A percentile compares a stretch with the other conserved stretches of the same genome.
Evolutionary conservation across 1,284 basidiomycete genomes (phyloP).

Genomic region (Quambalaria eucalypti): DNA sequence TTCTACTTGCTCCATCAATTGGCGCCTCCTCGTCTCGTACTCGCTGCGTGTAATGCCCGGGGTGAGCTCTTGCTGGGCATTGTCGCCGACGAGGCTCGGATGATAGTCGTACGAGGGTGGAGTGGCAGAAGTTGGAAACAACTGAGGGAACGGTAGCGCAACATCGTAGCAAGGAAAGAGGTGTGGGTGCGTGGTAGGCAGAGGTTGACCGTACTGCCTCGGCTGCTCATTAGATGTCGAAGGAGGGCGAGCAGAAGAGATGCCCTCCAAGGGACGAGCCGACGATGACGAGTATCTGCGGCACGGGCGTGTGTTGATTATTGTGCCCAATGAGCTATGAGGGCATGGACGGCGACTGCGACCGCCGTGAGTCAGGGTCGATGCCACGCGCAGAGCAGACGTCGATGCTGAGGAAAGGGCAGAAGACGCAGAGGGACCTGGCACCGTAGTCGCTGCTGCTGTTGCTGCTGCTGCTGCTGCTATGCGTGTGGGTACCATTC

Average conservation of each 20-base stretch:
- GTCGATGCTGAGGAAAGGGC: no score
- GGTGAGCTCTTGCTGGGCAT: constrained; percentile 58
- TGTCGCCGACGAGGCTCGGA: constrained; percentile 11
- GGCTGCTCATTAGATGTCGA: neutral
- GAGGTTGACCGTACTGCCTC: constrained; percentile 62
- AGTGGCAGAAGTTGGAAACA: constrained; percentile 13
- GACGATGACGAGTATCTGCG: neutral
- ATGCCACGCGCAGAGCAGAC: no score
- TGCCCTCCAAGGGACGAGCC: neutral
- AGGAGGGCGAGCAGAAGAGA: neutral
- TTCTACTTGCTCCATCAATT: constrained; percentile 68
- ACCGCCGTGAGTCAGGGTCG: no score
- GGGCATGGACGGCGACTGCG: no score
- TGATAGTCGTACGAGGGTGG: constrained; percentile 1
- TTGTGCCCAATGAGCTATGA: no score
- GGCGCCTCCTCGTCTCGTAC: constrained; percentile 67
- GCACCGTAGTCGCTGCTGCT: no score
- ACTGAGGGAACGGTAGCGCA: constrained; percentile 26
- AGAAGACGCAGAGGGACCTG: no score
- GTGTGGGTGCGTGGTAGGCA: constrained; percentile 68
- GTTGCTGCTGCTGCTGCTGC: no score
- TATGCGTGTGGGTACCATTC: no score
- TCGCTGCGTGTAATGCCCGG: constrained; percentile 73
- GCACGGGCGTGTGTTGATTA: no score
- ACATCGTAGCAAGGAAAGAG: constrained; percentile 51